Evolutionary conservation across 2,329 filamentous ascomycete species (phyloP).

Genomic region (Pyrenophora graminea): DNA sequence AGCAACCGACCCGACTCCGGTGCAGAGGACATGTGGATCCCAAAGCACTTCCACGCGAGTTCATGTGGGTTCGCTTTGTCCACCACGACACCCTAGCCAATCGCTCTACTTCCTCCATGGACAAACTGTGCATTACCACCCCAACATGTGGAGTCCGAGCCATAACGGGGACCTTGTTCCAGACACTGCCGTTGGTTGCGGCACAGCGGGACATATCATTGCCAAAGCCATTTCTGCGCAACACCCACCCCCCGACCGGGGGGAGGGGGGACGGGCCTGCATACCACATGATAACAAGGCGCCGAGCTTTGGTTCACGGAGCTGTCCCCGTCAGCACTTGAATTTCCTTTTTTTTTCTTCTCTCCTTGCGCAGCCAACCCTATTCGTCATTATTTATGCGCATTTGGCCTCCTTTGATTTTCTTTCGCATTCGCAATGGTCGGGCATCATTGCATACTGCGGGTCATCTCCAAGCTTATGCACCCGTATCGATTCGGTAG

Average conservation of each 20-base stretch:
- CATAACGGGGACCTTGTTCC: background rate
- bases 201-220: too few relatives aligned
- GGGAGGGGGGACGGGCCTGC: too few relatives aligned
- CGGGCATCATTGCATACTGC: slow-evolving; percentile 13
- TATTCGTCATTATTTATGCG: too few relatives aligned
- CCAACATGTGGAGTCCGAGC: slow-evolving; percentile 1
- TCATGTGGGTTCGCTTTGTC: background rate
- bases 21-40: slow-evolving; percentile 12
- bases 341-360: background rate
- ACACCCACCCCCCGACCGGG: too few relatives aligned
- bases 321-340: too few relatives aligned
- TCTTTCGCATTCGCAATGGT: background rate
- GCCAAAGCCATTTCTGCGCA: too few relatives aligned
- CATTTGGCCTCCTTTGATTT: background rate
- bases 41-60: slow-evolving; percentile 4
- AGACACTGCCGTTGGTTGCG: background rate
- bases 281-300: too few relatives aligned
- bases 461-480: background rate
- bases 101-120: slow-evolving; percentile 6
- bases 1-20: slow-evolving; percentile 17
- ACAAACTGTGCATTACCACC: background rate
- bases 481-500: too few relatives aligned
- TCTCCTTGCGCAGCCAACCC: too few relatives aligned
- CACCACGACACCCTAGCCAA: background rate
- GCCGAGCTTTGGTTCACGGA: too few relatives aligned